Evolutionary conservation across 2,329 filamentous ascomycete genomes (phyloP).

Genomic region (Coleophoma eucalyptorum): DNA sequence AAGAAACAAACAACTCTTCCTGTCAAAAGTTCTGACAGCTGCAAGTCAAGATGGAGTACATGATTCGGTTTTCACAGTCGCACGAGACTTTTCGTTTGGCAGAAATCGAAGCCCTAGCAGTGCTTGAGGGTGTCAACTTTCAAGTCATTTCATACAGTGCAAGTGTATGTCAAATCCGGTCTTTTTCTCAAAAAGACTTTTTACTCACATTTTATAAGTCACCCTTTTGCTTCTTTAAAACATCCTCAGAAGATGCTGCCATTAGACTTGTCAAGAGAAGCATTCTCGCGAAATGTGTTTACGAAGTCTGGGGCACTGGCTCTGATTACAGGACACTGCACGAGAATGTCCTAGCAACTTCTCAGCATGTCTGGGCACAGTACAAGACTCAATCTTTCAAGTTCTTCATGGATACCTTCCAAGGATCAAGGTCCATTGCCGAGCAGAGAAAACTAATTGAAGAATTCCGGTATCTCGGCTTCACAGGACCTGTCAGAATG

Average conservation of each 20-base stretch:
- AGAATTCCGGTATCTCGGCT: slow-evolving; percentile 72
- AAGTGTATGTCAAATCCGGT: slow-evolving; percentile 51
- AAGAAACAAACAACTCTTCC: not conserved
- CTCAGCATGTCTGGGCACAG: slow-evolving; percentile 59
- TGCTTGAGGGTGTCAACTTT: slow-evolving; percentile 62
- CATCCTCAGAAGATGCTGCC: slow-evolving; percentile 64
- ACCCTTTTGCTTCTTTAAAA: slow-evolving; percentile 76
- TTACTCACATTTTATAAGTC: slow-evolving; percentile 50
- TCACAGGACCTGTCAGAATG: slow-evolving; percentile 77
- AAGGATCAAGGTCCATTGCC: slow-evolving; percentile 60
- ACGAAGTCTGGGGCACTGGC: slow-evolving; percentile 84
- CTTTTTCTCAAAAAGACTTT: slow-evolving; percentile 7
- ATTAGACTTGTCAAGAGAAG: slow-evolving; percentile 67
- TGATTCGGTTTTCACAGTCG: slow-evolving; percentile 84
- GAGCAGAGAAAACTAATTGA: slow-evolving; percentile 76
- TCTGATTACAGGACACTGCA: slow-evolving; percentile 66
- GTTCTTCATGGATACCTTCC: slow-evolving; percentile 81
- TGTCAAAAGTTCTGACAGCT: not conserved
- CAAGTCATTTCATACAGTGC: slow-evolving; percentile 72
- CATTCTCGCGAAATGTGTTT: slow-evolving; percentile 77
- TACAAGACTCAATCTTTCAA: slow-evolving; percentile 72
- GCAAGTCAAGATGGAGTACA: slow-evolving; percentile 58
- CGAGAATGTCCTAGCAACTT: slow-evolving; percentile 53
- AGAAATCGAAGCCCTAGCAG: slow-evolving; percentile 78
- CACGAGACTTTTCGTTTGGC: slow-evolving; percentile 89